phyloP scores from a whole-genome alignment of 768 basidiomycete species.

The Tephrocybe sp. region DNA sequence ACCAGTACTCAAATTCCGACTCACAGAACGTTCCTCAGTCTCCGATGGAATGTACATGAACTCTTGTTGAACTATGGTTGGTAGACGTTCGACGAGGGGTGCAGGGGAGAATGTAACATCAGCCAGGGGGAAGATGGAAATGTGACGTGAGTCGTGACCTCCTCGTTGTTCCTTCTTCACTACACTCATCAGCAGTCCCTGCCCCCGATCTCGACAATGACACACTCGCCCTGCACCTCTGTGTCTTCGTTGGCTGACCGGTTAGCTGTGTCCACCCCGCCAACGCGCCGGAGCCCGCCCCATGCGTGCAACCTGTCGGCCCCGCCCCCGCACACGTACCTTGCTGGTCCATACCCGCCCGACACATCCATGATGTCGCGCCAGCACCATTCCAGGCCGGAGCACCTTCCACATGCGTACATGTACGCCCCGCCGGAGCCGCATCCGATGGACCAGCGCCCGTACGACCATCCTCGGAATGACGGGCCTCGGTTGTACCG shows the following conservation, averaged over 20 bases:
- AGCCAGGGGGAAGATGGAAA: no score
- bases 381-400: slow-evolving; percentile 28
- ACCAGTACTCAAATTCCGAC: no score
- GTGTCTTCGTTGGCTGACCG: slow-evolving; percentile 60
- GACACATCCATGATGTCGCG: slow-evolving; percentile 28
- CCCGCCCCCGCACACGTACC: slow-evolving; percentile 32
- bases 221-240: slow-evolving; percentile 61
- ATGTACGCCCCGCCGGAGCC: slow-evolving; percentile 28
- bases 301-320: slow-evolving; percentile 22
- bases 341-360: no score
- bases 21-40: no score
- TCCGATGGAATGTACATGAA: no score
- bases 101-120: no score
- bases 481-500: slow-evolving; percentile 19
- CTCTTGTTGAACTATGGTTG: no score
- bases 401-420: slow-evolving; percentile 27
- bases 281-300: slow-evolving; percentile 41
- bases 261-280: slow-evolving; percentile 58
- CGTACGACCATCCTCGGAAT: slow-evolving; percentile 22
- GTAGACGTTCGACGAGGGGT: no score
- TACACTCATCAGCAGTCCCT: slow-evolving; percentile 33
- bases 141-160: no score
- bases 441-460: slow-evolving; percentile 23
- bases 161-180: no score
- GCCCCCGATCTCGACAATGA: slow-evolving; percentile 43